Base-by-base conservation (phyloP, 2,329 filamentous ascomycete species). In the Ascochyta rabiei region DNA sequence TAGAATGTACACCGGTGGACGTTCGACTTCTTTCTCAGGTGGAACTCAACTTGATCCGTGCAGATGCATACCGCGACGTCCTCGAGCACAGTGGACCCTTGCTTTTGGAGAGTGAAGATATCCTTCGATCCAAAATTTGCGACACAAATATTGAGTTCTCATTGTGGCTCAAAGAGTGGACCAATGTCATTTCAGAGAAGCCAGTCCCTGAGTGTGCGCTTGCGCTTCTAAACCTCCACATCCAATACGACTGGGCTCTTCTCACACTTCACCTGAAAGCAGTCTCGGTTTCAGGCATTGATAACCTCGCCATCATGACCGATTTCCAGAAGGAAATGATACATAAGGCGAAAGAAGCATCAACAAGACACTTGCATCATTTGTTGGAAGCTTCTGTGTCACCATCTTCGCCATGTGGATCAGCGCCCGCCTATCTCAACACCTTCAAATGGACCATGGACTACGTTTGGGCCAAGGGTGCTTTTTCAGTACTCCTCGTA, bases 381-480 rank as follows among this genome's bases (percentile, higher is more conserved):
- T 77, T 84, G 30, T 74, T 82, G 3, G 54, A 64, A 30, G 61
- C 60, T 3, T 61, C 63, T 16, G 56, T 59, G 6, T 48, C 61
- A 2, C 57, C 61, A 6, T 38, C 56, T 5, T 63, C 63, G 5
- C 78, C 39, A 6, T 43, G 53, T 2, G 46, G 51, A 6, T 52
- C 61, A 12, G 45, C 58, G 1, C 52, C 53, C 7, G 46, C 63
- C 2, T 85, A 85, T 59, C 76, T 84, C 8, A 76, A 74, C 13
- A 81, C 80, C 15, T 77, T 84, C 30, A 78, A 76, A 26, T 84
- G 80, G 59, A 81, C 82, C 0, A 82, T 83, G 77, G 81, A 84
- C 49, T 84, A 84, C 54, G 82, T 84, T 18, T 84, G 82, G 82
- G 82, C 82, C 0, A 85, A 85, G 63, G 82, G 80, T 45, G 81